phyloP scores from a whole-genome alignment of 179 eudicot genomes.

The Sideroxylon spinosum region DNA sequence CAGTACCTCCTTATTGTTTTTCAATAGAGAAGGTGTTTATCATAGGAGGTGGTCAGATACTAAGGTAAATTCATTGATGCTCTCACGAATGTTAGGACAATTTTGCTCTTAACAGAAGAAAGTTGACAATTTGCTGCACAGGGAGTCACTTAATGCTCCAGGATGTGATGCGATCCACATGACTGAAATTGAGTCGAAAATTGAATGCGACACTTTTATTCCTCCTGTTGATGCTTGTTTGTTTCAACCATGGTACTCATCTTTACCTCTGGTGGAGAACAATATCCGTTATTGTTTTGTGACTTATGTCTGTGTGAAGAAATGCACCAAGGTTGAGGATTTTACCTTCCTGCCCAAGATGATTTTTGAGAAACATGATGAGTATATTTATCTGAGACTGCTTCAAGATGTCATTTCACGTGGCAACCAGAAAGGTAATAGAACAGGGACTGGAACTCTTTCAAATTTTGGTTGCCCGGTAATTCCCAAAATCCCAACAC shows the following conservation, averaged over 20 bases:
- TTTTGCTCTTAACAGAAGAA: not conserved
- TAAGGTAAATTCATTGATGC: slow-evolving; percentile 38
- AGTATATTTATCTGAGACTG: slow-evolving; percentile 52
- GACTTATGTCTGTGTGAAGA: slow-evolving; percentile 63
- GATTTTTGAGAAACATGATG: slow-evolving; percentile 67
- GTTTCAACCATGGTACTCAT: slow-evolving; percentile 72
- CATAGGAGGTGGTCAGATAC: slow-evolving; percentile 76
- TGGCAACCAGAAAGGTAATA: slow-evolving; percentile 65
- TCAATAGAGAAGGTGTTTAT: slow-evolving; percentile 64
- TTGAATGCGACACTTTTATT: slow-evolving; percentile 75
- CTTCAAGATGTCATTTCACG: slow-evolving; percentile 55
- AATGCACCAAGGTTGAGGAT: slow-evolving; percentile 34
- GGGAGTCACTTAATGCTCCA: slow-evolving; percentile 72
- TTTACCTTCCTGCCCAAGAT: slow-evolving; percentile 58
- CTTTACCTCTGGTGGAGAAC: slow-evolving; percentile 52
- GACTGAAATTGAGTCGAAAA: slow-evolving; percentile 54
- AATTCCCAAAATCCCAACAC: not conserved
- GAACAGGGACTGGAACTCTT: slow-evolving; percentile 78
- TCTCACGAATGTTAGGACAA: not conserved
- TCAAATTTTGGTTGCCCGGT: slow-evolving; percentile 95
- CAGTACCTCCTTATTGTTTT: slow-evolving; percentile 38
- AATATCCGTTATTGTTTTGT: slow-evolving; percentile 44
- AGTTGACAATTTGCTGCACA: slow-evolving; percentile 25
- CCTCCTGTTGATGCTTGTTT: slow-evolving; percentile 50
- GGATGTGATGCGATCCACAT: slow-evolving; percentile 77